Evolutionary conservation across 2,329 filamentous ascomycete genomes (phyloP).

Genomic region (Exophiala dermatitidis): DNA sequence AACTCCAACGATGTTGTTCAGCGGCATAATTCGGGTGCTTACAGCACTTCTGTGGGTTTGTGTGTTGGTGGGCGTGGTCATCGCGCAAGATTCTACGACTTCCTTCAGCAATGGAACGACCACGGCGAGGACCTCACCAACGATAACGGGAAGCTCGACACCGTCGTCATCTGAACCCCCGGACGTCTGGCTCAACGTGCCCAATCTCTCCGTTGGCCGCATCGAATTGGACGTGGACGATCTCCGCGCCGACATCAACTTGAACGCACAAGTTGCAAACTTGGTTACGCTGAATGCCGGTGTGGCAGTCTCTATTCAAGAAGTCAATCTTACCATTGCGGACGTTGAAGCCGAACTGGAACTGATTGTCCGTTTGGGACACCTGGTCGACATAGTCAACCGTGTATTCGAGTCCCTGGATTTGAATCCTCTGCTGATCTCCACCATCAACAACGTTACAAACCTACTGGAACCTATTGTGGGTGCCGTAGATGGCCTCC

Average conservation of each 20-base stretch:
- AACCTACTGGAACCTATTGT: constrained; percentile 48
- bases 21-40: background rate
- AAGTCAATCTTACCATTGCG: constrained; percentile 55
- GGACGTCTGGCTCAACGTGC: constrained; percentile 53
- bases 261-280: constrained; percentile 53
- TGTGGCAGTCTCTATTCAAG: constrained; percentile 41
- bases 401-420: constrained; percentile 54
- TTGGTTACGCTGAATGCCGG: constrained; percentile 49
- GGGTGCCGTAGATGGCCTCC: constrained; percentile 52
- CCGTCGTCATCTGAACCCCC: constrained; percentile 30
- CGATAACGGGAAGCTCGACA: constrained; percentile 31
- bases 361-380: constrained; percentile 52
- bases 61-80: background rate
- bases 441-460: constrained; percentile 48
- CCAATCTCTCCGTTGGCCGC: constrained; percentile 51
- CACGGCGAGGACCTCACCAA: constrained; percentile 29
- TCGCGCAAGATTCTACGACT: background rate
- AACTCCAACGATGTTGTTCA: background rate
- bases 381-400: constrained; percentile 56
- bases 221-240: constrained; percentile 57
- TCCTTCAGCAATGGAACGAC: background rate
- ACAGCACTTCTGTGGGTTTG: background rate
- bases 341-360: constrained; percentile 55
- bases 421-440: constrained; percentile 55
- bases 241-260: constrained; percentile 52